phyloP scores from a whole-genome alignment of 2,329 filamentous ascomycete genomes.

The Camillea tinctor region DNA sequence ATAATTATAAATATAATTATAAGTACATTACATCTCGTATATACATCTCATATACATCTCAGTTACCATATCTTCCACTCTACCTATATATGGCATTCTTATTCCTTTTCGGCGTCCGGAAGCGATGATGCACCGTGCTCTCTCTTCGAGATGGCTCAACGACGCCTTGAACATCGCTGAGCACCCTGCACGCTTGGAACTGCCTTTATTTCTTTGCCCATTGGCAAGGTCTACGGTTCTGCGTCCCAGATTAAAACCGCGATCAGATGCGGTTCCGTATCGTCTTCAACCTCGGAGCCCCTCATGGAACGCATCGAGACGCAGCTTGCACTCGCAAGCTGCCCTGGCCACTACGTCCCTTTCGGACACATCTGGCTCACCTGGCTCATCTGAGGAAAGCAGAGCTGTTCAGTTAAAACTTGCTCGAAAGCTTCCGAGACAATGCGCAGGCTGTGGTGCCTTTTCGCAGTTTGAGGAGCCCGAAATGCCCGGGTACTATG shows the following conservation, averaged over 20 bases:
- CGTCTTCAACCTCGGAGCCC: constrained; percentile 11
- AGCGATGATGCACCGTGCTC: constrained; percentile 43
- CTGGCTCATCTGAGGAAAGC: constrained; percentile 1
- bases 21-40: too few species aligned
- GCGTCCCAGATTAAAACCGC: constrained; percentile 6
- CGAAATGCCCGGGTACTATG: constrained; percentile 56
- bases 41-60: too few species aligned
- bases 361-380: constrained; percentile 1
- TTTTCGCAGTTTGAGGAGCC: constrained; percentile 56
- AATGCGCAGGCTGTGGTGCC: constrained; percentile 65
- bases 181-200: constrained; percentile 33
- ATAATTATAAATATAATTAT: too few species aligned
- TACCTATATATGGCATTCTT: constrained; percentile 1
- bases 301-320: constrained; percentile 24
- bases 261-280: constrained; percentile 10
- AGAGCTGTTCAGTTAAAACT: constrained; percentile 4
- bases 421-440: constrained; percentile 46
- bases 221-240: constrained; percentile 27
- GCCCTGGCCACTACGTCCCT: constrained; percentile 8
- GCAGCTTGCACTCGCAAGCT: constrained; percentile 31
- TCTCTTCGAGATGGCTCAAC: constrained; percentile 43
- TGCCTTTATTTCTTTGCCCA: constrained; percentile 51
- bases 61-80: too few species aligned
- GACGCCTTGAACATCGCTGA: constrained; percentile 44
- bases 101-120: neutral